Evolutionary conservation across 805 yeast species (phyloP).

Genomic region (Candida railenensis): DNA sequence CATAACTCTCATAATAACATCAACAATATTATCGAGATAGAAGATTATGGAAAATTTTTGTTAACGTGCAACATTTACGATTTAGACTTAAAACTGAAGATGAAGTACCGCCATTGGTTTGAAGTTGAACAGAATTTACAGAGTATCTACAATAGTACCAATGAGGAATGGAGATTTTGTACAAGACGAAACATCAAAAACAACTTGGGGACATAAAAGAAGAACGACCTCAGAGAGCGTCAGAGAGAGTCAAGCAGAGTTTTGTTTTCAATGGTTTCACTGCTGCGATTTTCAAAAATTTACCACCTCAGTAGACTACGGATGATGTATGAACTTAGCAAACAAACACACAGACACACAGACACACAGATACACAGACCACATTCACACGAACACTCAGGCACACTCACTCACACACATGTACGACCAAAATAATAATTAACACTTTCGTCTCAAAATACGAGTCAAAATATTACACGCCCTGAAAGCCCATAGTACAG

Average conservation of each 20-base stretch:
- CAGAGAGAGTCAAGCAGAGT: no score
- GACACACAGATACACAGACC: neutral
- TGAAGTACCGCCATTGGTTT: slow-evolving; percentile 47
- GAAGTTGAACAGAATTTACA: slow-evolving; percentile 39
- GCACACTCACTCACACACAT: no score
- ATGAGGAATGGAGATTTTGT: slow-evolving; percentile 30
- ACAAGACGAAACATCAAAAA: slow-evolving; percentile 10
- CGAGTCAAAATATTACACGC: no score
- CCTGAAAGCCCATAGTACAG: no score
- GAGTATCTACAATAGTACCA: slow-evolving; percentile 28
- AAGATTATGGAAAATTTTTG: slow-evolving; percentile 22
- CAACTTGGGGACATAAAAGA: neutral
- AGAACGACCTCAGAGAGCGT: neutral
- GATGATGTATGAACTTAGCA: neutral
- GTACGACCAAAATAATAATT: neutral
- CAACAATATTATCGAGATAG: slow-evolving; percentile 22
- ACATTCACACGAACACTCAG: no score
- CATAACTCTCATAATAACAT: slow-evolving; percentile 31
- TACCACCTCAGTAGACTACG: no score
- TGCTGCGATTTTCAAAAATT: no score
- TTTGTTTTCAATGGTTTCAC: no score
- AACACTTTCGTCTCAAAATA: no score
- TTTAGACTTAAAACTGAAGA: slow-evolving; percentile 46
- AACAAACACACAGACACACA: neutral
- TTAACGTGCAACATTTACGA: slow-evolving; percentile 45